These are phyloP conservation scores for Mycena albidolilacea DNA, from an alignment of 768 basidiomycete species.

Conservation along the genomic window DNA sequence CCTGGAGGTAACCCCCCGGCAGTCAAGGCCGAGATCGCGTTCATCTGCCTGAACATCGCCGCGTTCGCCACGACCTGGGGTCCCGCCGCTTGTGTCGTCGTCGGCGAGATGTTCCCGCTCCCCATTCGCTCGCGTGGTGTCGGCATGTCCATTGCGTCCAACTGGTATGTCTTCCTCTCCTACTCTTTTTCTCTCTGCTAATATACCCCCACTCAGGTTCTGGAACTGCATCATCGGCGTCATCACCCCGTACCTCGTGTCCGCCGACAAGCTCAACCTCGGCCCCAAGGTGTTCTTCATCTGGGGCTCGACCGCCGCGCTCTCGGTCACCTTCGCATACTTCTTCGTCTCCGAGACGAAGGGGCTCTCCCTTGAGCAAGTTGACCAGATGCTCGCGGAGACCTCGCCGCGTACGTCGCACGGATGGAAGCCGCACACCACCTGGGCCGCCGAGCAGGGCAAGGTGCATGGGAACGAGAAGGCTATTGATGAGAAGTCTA, in stretches of 20 bases:
- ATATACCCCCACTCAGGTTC: background rate
- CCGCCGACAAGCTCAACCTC: background rate
- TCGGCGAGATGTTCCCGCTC: background rate
- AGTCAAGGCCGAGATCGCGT: background rate
- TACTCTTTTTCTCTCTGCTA: background rate
- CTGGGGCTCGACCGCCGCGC: background rate
- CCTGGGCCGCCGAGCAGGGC: background rate
- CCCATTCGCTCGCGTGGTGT: background rate
- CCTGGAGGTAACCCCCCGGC: background rate
- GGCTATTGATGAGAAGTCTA: constrained; percentile 62
- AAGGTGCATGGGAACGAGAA: background rate
- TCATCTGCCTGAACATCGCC: constrained; percentile 2
- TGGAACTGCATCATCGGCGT: constrained; percentile 7
- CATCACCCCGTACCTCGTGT: background rate
- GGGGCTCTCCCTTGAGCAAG: background rate
- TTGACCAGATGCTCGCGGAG: background rate
- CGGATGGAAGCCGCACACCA: background rate
- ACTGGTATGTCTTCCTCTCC: background rate
- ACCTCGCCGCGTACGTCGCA: background rate
- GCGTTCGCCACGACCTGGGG: background rate
- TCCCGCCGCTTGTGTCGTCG: background rate
- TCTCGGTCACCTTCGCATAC: background rate
- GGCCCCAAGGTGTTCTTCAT: background rate
- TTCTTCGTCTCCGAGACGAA: background rate
- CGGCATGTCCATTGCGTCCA: background rate